These are phyloP conservation scores for Cladophialophora bantiana DNA, from an alignment of 2,329 filamentous ascomycete species.

Conservation along the genomic window DNA sequence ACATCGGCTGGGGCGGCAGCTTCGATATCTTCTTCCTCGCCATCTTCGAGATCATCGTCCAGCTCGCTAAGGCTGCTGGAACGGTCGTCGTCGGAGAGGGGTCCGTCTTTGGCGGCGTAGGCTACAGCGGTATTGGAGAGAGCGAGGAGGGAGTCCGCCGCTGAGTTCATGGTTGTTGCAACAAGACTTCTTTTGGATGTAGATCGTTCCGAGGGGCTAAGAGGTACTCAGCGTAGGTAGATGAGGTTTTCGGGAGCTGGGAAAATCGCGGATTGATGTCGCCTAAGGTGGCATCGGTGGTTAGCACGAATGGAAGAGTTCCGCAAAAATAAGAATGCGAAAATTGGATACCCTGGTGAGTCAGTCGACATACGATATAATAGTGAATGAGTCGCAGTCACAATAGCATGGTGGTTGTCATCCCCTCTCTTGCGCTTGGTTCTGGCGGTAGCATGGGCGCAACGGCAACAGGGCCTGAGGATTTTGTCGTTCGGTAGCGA, in stretches of 20 bases:
- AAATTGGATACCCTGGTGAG: neutral
- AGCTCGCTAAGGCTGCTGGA: constrained; percentile 95
- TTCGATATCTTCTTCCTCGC: constrained; percentile 39
- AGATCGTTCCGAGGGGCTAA: neutral
- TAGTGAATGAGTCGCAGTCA: constrained; percentile 24
- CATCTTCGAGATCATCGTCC: constrained; percentile 71
- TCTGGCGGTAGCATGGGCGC: constrained; percentile 17
- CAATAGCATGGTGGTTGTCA: constrained; percentile 24
- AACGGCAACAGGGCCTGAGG: constrained; percentile 5
- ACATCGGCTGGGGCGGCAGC: constrained; percentile 61
- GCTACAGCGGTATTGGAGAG: constrained; percentile 47
- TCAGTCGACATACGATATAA: constrained; percentile 18
- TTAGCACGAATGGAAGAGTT: constrained; percentile 11
- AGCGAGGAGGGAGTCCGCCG: constrained; percentile 44
- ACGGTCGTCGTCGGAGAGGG: constrained; percentile 67
- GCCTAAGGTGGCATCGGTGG: neutral
- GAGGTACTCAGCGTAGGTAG: neutral
- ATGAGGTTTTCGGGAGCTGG: constrained; percentile 8
- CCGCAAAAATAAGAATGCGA: neutral
- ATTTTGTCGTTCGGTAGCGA: constrained; percentile 1
- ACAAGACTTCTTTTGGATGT: neutral
- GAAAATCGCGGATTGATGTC: neutral
- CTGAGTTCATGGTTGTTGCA: constrained; percentile 49
- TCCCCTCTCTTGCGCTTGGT: constrained; percentile 22
- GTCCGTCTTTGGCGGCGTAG: constrained; percentile 52